phyloP scores from a whole-genome alignment of 768 basidiomycete species.

The Pleurotus platypus region DNA sequence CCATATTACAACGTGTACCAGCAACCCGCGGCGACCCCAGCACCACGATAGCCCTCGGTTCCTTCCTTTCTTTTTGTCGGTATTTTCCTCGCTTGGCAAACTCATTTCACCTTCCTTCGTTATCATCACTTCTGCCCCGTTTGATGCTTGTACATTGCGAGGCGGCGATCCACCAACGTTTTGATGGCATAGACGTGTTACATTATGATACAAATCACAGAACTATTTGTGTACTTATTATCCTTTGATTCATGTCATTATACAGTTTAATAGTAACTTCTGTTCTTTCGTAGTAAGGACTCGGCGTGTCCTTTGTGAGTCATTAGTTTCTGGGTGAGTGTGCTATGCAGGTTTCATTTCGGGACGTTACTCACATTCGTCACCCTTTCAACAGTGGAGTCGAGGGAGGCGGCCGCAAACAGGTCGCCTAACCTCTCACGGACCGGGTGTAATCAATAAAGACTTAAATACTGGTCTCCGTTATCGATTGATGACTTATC shows the following conservation, averaged over 20 bases:
- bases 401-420: too few relatives aligned
- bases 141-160: too few relatives aligned
- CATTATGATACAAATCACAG: slow-evolving; percentile 4
- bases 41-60: background rate
- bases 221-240: slow-evolving; percentile 3
- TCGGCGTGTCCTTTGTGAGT: background rate
- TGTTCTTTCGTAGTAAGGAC: background rate
- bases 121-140: too few relatives aligned
- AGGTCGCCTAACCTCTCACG: too few relatives aligned
- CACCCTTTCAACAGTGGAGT: too few relatives aligned
- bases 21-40: slow-evolving; percentile 3
- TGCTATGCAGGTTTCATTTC: too few relatives aligned
- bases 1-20: slow-evolving; percentile 2
- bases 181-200: background rate
- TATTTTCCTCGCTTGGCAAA: background rate
- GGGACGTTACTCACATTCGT: too few relatives aligned
- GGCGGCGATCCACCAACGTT: too few relatives aligned
- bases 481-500: too few relatives aligned
- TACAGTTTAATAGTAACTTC: slow-evolving; percentile 3
- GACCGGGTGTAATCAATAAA: too few relatives aligned
- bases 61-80: background rate
- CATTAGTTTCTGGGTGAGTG: background rate
- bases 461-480: too few relatives aligned
- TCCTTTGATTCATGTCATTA: background rate
- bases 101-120: background rate